phyloP scores from a whole-genome alignment of 768 basidiomycete species.

The Calvatia gigantea region DNA sequence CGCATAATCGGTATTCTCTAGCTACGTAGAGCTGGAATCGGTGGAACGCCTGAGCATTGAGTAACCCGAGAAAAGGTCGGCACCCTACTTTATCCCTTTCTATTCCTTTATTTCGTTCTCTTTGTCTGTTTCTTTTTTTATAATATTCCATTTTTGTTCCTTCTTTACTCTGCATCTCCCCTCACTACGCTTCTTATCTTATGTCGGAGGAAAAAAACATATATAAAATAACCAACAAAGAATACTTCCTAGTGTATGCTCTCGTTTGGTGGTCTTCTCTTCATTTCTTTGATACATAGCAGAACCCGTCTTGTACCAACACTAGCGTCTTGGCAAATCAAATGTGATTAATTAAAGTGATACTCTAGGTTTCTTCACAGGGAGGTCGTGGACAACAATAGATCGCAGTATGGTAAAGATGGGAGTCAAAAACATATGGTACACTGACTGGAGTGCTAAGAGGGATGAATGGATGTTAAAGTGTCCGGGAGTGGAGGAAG shows the following conservation, averaged over 20 bases:
- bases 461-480: background rate
- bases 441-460: background rate
- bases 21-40: constrained; percentile 27
- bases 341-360: background rate
- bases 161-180: background rate
- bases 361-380: background rate
- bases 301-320: background rate
- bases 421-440: background rate
- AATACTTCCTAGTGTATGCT: background rate
- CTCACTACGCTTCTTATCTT: background rate
- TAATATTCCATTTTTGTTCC: background rate
- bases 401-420: background rate
- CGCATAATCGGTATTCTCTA: constrained; percentile 15
- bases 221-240: background rate
- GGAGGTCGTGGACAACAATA: background rate
- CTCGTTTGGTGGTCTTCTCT: background rate
- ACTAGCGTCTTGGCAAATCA: background rate
- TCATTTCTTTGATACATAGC: background rate
- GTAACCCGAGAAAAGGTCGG: constrained; percentile 2
- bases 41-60: constrained; percentile 38
- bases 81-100: background rate
- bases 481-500: background rate
- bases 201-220: background rate
- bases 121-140: background rate
- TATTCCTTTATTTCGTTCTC: background rate